Base-by-base conservation (phyloP, 192 early-diverging fungal species). In the Coemansia sp. region DNA sequence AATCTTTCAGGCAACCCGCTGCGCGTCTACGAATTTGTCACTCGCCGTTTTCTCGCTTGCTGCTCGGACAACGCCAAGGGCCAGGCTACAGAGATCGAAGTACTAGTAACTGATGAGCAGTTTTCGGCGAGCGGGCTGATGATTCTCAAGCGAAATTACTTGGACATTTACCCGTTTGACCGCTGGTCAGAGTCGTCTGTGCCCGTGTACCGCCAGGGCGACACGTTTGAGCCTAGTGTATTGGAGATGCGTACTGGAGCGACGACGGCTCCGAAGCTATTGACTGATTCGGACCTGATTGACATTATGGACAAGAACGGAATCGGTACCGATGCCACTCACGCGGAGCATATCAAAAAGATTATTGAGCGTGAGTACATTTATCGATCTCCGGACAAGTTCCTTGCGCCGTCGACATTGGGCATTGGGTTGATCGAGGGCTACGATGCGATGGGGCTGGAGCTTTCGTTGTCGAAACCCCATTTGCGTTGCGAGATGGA, bases 271-370 rank as follows among this genome's bases (percentile, higher is more conserved):
- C 97, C 96, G 0, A 84, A 85, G 21, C 85, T 93, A 39, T 77
- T 99, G 21, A 93, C 89, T 0, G 95, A 96, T 67, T 82, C 88
- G 11, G 95, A 98, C 32, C 84, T 99, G 37, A 94, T 99, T 70
- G 85, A 84, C 0, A 64, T 92, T 23, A 97, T 99, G 95, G 94
- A 98, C 64, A 90, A 92, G 75, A 91, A 92, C 69, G 94, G 93
- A 17, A 98, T 99, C 44, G 97, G 95, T 14, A 99, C 97, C 6
- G 97, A 99, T 75, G 96, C 97, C 0, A 99, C 96, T 0, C 97
- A 98, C 34, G 91, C 91, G 8, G 92, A 96, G 37, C 96, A 98
- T 63, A 99, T 99, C 71, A 93, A 95, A 70, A 98, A 89, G 57
- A 92, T 99, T 37, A 87, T 90, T 11, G 90, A 92, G 2, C 88